These are phyloP conservation scores for Austroboletus festivus DNA, from an alignment of 768 basidiomycete genomes.

Conservation along the genomic window DNA sequence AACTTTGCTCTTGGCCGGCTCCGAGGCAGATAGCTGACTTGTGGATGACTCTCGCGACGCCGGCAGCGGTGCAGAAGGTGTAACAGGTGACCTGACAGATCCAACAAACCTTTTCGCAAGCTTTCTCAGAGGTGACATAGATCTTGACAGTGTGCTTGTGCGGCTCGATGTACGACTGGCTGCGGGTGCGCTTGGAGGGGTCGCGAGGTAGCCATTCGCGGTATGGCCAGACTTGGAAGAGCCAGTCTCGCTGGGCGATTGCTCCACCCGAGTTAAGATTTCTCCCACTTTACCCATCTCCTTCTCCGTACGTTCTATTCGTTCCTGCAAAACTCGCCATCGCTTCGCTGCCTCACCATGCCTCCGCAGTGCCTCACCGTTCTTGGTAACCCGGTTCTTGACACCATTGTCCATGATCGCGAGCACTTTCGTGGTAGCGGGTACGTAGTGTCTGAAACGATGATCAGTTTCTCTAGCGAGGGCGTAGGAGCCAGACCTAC, in stretches of 20 bases:
- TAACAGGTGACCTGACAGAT: constrained; percentile 35
- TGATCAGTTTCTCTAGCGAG: constrained; percentile 11
- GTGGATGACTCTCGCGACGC: constrained; percentile 38
- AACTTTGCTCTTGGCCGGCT: constrained; percentile 38
- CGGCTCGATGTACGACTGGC: constrained; percentile 41
- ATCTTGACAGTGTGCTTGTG: constrained; percentile 54
- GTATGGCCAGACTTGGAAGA: constrained; percentile 64
- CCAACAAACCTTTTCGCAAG: constrained; percentile 71
- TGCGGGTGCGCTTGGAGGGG: constrained; percentile 51
- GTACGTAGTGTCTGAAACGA: constrained; percentile 79
- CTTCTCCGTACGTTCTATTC: constrained; percentile 73
- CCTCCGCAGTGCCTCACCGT: constrained; percentile 88
- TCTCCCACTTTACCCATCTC: constrained; percentile 77
- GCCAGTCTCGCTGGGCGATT: constrained; percentile 61
- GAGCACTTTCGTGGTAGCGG: constrained; percentile 88
- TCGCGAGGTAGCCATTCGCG: constrained; percentile 60
- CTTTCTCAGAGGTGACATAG: constrained; percentile 79
- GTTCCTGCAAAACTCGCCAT: constrained; percentile 77
- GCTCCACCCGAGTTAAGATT: constrained; percentile 47
- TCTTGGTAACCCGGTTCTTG: constrained; percentile 90
- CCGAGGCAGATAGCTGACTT: constrained; percentile 49
- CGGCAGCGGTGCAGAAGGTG: constrained; percentile 45
- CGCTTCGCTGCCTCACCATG: constrained; percentile 86
- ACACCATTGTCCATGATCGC: constrained; percentile 94
- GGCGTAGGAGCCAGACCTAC: constrained; percentile 39